These are phyloP conservation scores for Phoenix roebelenii DNA, from an alignment of 176 grass and related monocot species.

Conservation along the genomic window DNA sequence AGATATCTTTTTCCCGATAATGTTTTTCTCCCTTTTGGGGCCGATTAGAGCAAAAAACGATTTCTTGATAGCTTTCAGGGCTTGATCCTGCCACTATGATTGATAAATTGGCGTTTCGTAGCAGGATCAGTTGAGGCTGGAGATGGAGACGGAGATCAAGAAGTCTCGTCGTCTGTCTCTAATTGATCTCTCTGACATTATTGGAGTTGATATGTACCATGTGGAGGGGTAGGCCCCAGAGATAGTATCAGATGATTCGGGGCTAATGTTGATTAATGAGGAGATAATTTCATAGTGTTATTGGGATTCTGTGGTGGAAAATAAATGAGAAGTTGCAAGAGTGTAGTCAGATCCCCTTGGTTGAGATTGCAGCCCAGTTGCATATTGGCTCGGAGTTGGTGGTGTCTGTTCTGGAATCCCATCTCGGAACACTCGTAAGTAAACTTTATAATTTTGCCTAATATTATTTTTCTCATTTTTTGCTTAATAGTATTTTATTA, in stretches of 20 bases:
- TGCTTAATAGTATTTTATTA: background rate
- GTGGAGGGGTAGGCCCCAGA: conserved; percentile 69
- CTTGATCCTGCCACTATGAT: background rate
- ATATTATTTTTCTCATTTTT: background rate
- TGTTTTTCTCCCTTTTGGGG: too few species aligned
- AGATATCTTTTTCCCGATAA: too few species aligned
- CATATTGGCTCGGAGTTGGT: conserved; percentile 86
- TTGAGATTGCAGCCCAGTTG: conserved; percentile 76
- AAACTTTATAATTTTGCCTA: background rate
- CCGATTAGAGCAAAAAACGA: too few species aligned
- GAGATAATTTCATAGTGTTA: conserved; percentile 88
- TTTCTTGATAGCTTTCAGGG: too few species aligned
- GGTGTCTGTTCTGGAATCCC: conserved; percentile 61
- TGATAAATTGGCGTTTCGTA: conserved; percentile 11
- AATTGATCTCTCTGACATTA: conserved; percentile 75
- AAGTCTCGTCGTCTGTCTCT: conserved; percentile 54
- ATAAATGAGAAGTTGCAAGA: conserved; percentile 93
- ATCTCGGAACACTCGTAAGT: conserved; percentile 73
- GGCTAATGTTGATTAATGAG: conserved; percentile 72
- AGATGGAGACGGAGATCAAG: conserved; percentile 86
- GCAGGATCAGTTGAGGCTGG: conserved; percentile 80
- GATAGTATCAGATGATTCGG: conserved; percentile 39
- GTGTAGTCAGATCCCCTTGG: conserved; percentile 82
- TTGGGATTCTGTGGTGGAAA: conserved; percentile 84
- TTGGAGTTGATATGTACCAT: conserved; percentile 87